Conservation (phyloP, 768 basidiomycete species). For the Trametes gibbosa region DNA sequence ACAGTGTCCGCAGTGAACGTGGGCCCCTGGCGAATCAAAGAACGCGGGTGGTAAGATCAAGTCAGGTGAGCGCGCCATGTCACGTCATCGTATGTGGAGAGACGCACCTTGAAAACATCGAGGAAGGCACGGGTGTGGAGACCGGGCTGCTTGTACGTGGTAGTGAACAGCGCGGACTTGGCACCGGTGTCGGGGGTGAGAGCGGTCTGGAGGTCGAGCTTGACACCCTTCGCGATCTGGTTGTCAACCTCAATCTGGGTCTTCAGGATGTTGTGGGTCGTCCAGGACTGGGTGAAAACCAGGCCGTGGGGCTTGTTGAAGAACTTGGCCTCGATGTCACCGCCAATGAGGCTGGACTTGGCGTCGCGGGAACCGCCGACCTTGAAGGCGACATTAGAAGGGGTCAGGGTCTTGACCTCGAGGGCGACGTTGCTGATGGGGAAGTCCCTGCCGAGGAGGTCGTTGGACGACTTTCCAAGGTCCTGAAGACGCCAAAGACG, state of each 20-base stretch:
- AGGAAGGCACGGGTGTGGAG: slow-evolving; percentile 88
- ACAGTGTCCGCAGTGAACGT: slow-evolving; percentile 97
- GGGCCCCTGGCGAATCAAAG: slow-evolving; percentile 65
- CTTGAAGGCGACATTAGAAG: slow-evolving; percentile 90
- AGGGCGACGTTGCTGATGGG: slow-evolving; percentile 68
- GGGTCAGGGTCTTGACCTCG: slow-evolving; percentile 87
- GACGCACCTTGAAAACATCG: slow-evolving; percentile 88
- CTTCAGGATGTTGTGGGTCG: slow-evolving; percentile 89
- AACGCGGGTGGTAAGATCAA: neutral
- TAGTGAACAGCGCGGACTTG: slow-evolving; percentile 81
- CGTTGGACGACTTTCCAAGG: slow-evolving; percentile 95
- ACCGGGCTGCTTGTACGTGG: slow-evolving; percentile 94
- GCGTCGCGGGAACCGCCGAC: slow-evolving; percentile 81
- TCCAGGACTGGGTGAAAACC: slow-evolving; percentile 94
- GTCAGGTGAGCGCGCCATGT: slow-evolving; percentile 17
- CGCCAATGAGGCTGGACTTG: slow-evolving; percentile 70
- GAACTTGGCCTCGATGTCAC: slow-evolving; percentile 96
- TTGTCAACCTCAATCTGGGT: slow-evolving; percentile 94
- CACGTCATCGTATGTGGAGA: slow-evolving; percentile 17
- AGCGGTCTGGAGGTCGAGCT: slow-evolving; percentile 83
- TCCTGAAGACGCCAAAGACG: slow-evolving; percentile 47
- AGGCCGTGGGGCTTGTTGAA: slow-evolving; percentile 88
- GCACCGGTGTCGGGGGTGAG: slow-evolving; percentile 84
- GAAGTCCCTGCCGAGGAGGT: slow-evolving; percentile 92
- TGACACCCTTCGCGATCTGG: slow-evolving; percentile 95